Evolutionary conservation across 208 protist genomes (phyloP).

Genomic region (Acanthamoeba triangularis): DNA sequence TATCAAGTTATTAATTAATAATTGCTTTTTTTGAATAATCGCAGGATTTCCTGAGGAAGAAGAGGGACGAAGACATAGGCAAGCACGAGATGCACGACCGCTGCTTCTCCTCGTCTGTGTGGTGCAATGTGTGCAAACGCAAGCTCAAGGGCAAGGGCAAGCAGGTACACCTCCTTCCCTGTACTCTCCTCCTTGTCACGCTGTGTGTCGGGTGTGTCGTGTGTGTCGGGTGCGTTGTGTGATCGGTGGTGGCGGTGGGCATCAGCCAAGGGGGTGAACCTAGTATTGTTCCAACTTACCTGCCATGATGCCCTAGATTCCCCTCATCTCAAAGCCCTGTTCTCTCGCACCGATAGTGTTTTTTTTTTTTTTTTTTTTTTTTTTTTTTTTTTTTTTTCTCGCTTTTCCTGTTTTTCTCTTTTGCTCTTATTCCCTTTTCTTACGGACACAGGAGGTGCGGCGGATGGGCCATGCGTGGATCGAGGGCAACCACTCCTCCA

Average conservation of each 20-base stretch:
- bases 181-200: not conserved
- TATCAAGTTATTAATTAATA: not conserved
- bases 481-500: slow-evolving; percentile 42
- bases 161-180: not conserved
- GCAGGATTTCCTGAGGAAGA: slow-evolving; percentile 22
- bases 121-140: slow-evolving; percentile 62
- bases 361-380: not conserved
- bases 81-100: slow-evolving; percentile 16
- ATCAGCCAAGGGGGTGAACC: slow-evolving; percentile 51
- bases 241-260: not conserved
- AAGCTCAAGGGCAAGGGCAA: slow-evolving; percentile 62
- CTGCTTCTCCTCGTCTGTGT: slow-evolving; percentile 6
- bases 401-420: not conserved
- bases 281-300: slow-evolving; percentile 32
- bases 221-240: too few relatives aligned
- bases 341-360: not conserved
- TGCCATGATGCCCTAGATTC: slow-evolving; percentile 58
- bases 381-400: not conserved
- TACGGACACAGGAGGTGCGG: not conserved
- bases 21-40: not conserved
- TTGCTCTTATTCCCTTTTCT: not conserved
- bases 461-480: slow-evolving; percentile 40
- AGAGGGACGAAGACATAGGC: not conserved
- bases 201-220: not conserved
- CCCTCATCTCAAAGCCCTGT: not conserved